Percentiles rank a stretch among this genome's conserved stretches.
Evolutionary conservation across 768 basidiomycete species (phyloP).

Genomic region (Termitomyces sp.): DNA sequence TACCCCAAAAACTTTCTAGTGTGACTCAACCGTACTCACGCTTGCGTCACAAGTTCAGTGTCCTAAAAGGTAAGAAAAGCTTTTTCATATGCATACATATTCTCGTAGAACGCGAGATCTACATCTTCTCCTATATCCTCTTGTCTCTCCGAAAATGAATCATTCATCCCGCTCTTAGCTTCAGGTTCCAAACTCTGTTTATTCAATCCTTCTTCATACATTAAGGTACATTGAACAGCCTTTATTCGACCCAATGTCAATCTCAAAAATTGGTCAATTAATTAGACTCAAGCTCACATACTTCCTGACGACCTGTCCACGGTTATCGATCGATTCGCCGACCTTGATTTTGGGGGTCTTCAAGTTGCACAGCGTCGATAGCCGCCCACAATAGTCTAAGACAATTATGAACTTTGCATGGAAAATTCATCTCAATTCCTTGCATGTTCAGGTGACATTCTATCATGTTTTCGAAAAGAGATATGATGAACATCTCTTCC

Average conservation of each 20-base stretch:
- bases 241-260: not conserved
- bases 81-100: not conserved
- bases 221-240: not conserved
- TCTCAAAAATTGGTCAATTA: not conserved
- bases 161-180: not conserved
- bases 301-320: not conserved
- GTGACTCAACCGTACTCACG: too few relatives aligned
- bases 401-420: not conserved
- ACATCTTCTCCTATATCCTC: not conserved
- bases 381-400: not conserved
- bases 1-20: too few relatives aligned
- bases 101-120: slow-evolving; percentile 4
- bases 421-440: not conserved
- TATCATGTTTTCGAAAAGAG: not conserved
- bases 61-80: slow-evolving; percentile 1
- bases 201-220: not conserved
- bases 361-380: not conserved
- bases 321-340: not conserved
- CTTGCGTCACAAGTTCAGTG: not conserved
- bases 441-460: not conserved
- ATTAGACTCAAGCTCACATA: not conserved
- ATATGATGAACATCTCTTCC: not conserved
- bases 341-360: not conserved
- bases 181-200: not conserved
- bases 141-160: not conserved